Percentiles rank a stretch among this genome's conserved stretches.
Evolutionary conservation across 2,329 filamentous ascomycete species (phyloP).

Genomic region (Piedraia hortae): DNA sequence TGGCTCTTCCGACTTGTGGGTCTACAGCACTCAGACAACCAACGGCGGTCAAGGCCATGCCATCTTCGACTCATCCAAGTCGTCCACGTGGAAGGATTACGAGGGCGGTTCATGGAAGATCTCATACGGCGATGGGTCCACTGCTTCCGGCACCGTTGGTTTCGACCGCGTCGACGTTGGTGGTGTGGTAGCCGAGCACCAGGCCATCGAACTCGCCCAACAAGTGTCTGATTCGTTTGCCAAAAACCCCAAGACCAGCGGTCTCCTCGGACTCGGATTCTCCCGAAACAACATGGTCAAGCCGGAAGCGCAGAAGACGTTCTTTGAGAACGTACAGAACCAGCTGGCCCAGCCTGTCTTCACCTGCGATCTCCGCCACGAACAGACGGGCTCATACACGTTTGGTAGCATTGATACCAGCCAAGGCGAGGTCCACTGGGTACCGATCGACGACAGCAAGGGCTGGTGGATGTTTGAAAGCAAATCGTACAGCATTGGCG

Average conservation of each 20-base stretch:
- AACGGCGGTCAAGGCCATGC: slow-evolving; percentile 18
- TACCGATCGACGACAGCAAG: slow-evolving; percentile 29
- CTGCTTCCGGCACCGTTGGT: slow-evolving; percentile 35
- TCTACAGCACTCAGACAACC: too few species aligned
- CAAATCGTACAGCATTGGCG: slow-evolving; percentile 28
- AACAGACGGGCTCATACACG: slow-evolving; percentile 32
- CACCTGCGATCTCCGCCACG: slow-evolving; percentile 24
- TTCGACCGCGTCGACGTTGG: slow-evolving; percentile 30
- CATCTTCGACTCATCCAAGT: slow-evolving; percentile 33
- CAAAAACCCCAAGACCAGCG: slow-evolving; percentile 26
- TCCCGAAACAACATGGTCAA: slow-evolving; percentile 14
- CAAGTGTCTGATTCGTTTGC: slow-evolving; percentile 30
- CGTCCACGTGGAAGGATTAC: slow-evolving; percentile 28
- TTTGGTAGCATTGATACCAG: slow-evolving; percentile 39
- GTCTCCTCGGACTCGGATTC: slow-evolving; percentile 39
- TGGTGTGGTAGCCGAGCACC: slow-evolving; percentile 8
- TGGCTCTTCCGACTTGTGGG: slow-evolving; percentile 43
- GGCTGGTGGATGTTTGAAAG: slow-evolving; percentile 44
- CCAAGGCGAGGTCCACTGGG: slow-evolving; percentile 31
- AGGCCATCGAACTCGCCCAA: slow-evolving; percentile 38
- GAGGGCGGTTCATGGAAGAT: slow-evolving; percentile 32
- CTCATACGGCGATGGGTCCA: slow-evolving; percentile 39
- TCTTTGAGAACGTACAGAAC: slow-evolving; percentile 40
- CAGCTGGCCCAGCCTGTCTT: slow-evolving; percentile 29
- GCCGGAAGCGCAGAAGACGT: slow-evolving; percentile 29